Conservation (phyloP, 768 basidiomycete species). For the Rhodotorula graminis region DNA sequence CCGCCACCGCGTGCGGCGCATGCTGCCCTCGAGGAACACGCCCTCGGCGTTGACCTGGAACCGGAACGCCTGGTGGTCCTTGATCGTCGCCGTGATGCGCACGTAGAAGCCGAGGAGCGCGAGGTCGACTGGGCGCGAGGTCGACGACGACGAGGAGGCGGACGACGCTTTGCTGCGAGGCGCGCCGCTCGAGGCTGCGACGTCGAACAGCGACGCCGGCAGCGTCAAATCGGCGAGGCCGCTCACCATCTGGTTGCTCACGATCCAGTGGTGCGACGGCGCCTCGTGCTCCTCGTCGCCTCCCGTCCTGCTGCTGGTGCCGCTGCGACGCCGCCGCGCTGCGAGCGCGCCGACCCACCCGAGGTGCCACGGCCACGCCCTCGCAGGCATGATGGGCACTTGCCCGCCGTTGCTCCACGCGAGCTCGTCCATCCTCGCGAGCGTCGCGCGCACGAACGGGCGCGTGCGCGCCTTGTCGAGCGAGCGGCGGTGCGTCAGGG, state of each 20-base stretch:
- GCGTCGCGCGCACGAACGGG: neutral
- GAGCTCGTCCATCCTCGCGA: neutral
- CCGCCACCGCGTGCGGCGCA: neutral
- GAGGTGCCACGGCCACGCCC: neutral
- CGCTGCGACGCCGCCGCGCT: neutral
- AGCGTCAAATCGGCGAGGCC: neutral
- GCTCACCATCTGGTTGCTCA: neutral
- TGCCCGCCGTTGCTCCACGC: neutral
- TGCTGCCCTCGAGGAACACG: neutral
- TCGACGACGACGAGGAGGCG: neutral
- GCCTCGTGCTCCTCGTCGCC: too few relatives aligned
- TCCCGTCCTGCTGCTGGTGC: neutral
- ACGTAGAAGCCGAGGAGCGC: constrained; percentile 5
- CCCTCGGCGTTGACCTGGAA: neutral
- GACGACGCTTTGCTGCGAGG: neutral
- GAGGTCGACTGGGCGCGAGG: neutral
- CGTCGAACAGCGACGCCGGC: neutral
- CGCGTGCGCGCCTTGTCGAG: neutral
- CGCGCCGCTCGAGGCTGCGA: neutral
- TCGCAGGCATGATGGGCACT: neutral
- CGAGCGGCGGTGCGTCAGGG: constrained; percentile 2
- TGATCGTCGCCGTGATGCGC: neutral
- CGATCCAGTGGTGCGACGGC: neutral
- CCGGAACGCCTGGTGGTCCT: neutral
- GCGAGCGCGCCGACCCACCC: too few relatives aligned